phyloP scores from a whole-genome alignment of 2,329 filamentous ascomycete genomes.

The Fusarium tanahbumbuense region DNA sequence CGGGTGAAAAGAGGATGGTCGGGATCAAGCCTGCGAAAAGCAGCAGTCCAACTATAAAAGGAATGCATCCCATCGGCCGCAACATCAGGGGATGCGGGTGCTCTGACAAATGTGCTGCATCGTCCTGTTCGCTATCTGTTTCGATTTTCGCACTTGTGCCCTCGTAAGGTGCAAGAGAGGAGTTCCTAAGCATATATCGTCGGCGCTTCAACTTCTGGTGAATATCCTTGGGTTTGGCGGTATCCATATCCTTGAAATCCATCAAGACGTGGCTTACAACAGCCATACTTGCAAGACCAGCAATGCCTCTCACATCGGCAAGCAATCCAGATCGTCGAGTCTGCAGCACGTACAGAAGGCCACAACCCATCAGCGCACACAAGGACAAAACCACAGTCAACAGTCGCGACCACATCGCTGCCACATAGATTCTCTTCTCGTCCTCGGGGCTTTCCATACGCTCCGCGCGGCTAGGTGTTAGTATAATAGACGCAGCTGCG shows the following conservation, averaged over 20 bases:
- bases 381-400: constrained; percentile 67
- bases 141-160: constrained; percentile 56
- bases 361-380: constrained; percentile 67
- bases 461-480: constrained; percentile 63
- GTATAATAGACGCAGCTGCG: constrained; percentile 70
- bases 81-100: constrained; percentile 79
- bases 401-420: constrained; percentile 69
- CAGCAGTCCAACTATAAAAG: constrained; percentile 69
- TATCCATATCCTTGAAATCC: constrained; percentile 79
- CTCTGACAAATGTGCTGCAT: constrained; percentile 62
- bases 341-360: constrained; percentile 71
- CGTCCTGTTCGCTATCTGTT: constrained; percentile 59
- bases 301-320: constrained; percentile 77
- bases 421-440: constrained; percentile 67
- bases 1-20: constrained; percentile 69
- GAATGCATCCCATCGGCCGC: constrained; percentile 67
- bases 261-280: constrained; percentile 78
- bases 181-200: constrained; percentile 77
- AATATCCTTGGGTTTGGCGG: constrained; percentile 73
- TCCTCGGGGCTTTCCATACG: constrained; percentile 56
- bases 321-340: constrained; percentile 73
- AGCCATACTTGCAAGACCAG: constrained; percentile 80
- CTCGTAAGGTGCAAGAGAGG: constrained; percentile 74
- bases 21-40: constrained; percentile 70
- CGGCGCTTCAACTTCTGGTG: constrained; percentile 74